Evolutionary conservation across 148 eudicot genomes (phyloP), one percentile per base, ranked within the genome.

Genomic region (Dysphania ambrosioides): DNA sequence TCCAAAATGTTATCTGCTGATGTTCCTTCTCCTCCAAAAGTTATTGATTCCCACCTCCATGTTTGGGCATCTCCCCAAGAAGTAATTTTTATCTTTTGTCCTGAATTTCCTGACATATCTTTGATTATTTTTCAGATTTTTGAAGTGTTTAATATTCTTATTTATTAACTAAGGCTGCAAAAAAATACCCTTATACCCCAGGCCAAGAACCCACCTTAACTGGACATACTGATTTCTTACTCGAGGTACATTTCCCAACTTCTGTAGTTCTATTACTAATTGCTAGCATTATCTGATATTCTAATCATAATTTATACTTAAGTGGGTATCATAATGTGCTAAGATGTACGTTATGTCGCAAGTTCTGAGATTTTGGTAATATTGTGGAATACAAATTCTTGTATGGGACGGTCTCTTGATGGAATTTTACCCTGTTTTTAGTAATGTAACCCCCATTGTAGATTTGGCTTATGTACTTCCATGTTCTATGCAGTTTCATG

Each of bases 41-140:
- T 91, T 79, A 91, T 93, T 66, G 98, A 93, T 80, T 91, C 98
- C 8, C 98, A 93, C 81, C 86, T 93, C 68, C 98, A 93, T 82
- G 92, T 91, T 21, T 93, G 97, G 98, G 98, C 98, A 0, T 91
- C 98, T 34, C 88, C 91, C 19, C 79, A 83, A 65, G 83, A 89
- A 88, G 98, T 91, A 69, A 67, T 66, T 59, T 36, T 27, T 6
- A 11, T 67, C 47, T 30, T 24, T 6, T 19, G 2, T 9, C 41
- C 31, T 34, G 1, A 75, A 29, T 42, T 61, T 68, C 3, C 47
- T 21, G 1, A 18, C 5, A 13, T 35, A 30, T 49, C 47, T n/a
- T 18, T 27, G 1, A 42, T 41, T 42, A 47, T 47, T 3, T 47
- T 51, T 32, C 8, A 1, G 11, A 5, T 49, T 6, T 19, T 71